Evolutionary conservation across 305 asterid species (phyloP), one percentile per base, ranked within the genome.

Genomic region (Solanum hybrid): DNA sequence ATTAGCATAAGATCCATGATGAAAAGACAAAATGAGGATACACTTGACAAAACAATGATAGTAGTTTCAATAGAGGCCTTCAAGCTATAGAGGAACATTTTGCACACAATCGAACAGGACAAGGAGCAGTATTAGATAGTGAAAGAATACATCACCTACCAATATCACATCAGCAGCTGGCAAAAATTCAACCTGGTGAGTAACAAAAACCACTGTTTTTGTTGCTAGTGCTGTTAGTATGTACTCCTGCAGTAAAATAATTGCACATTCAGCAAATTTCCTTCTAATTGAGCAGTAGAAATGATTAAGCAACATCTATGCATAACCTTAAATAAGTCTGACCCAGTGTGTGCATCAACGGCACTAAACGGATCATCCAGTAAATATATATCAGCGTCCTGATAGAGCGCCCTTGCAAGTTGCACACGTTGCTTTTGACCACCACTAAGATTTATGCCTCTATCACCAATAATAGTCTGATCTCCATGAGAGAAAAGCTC

Each of bases 111-210:
- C 56, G 17, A 36, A 46, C 35, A 89, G 46, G 76, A 40, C 46
- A 81, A 71, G 81, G 51, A 60, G 89, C n/a, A 56, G 71, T 42
- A 56, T 42, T 72, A 29, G 76, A 85, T 32, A 60, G 17, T 22
- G 88, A 85, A 66, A 56, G 88, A 90, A 91, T 82, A 87, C 86
- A 36, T 91, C 90, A 96, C 98, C 92, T 97, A 97, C 99, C 99
- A 97, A 89, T 91, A 97, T 97, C 95, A 97, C 90, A 93, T 97
- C 99, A 85, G 96, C 98, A 75, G 97, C 96, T 12, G 99, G 98
- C 92, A 97, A 91, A 94, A 95, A 96, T 92, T 97, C 99, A 91
- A 97, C 98, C 93, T 97, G 99, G 92, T 97, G 99, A 72, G 99
- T 97, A 88, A 96, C 99, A 80, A 93, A 96, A 88, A 97, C 93